Base-by-base conservation (phyloP, 352 stramenopile species). In the Phytophthora boehmeriae region DNA sequence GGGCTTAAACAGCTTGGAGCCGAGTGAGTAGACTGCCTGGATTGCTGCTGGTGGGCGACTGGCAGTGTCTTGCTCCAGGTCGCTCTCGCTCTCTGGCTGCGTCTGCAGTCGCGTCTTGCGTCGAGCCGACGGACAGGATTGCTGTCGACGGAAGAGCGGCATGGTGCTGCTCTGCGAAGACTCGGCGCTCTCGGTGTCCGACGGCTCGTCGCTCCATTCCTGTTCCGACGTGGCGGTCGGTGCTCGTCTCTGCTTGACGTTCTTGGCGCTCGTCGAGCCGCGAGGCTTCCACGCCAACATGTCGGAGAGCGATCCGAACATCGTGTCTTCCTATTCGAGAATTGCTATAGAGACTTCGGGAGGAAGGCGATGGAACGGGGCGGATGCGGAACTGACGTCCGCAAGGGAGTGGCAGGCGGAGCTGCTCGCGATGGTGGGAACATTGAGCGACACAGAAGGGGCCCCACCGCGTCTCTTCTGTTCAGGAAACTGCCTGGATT, bases 151-250 rank as follows among this genome's bases (percentile, higher is more conserved):
- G 46, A 69, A 32, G 28, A 65, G 65, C 10, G 55, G 50, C 19
- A 53, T 49, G 41, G 35, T 32, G 8, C 44, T 62, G 8, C 44
- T 64, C 51, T 71, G 63, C 17, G 54, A 64, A 39, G 75, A 85
- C 54, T 67, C 67, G 28, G 66, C 76, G 52, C 82, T 80, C 67
- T 89, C 81, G 27, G 78, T 88, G 67, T 88, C 78, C n/a, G 68
- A 83, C 55, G 73, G 41, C 28, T 85, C 72, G 71, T 83, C 59
- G 42, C 53, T 66, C 16, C 57, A 66, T 41, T 69, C 66, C 46
- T 76, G 48, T 65, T 86, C 71, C 36, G 68, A 86, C 35, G 68
- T 83, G 32, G 75, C 56, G 8, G 72, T 87, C 38, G 71, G 71
- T 19, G 71, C 75, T 47, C 68, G 67, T 6, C 47, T 34, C 19